A percentile compares a stretch with the other conserved stretches of the same genome.
phyloP scores from a whole-genome alignment of 2,329 filamentous ascomycete species.

The Furcasterigmium sp. region DNA sequence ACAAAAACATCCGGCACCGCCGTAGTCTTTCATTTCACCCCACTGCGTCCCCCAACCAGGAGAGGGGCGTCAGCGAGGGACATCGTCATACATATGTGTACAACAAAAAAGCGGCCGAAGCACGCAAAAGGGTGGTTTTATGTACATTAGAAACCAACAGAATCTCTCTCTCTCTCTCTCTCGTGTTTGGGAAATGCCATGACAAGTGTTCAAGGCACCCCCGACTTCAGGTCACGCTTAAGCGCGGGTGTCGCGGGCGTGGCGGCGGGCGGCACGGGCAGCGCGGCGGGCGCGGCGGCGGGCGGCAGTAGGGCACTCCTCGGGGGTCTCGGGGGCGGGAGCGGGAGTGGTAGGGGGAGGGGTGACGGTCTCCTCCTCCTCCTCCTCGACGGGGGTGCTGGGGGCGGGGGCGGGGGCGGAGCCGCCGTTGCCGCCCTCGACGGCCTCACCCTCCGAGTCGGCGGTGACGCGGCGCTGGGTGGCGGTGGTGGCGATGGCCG shows the following conservation, averaged over 20 bases:
- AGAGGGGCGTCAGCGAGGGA: not conserved
- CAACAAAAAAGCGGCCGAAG: conserved; percentile 1
- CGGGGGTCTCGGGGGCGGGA: not conserved
- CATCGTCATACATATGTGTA: not conserved
- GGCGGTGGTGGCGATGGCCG: conserved; percentile 3
- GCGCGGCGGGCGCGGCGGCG: conserved; percentile 11
- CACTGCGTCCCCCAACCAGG: conserved; percentile 1
- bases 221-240: not conserved
- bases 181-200: too few species aligned
- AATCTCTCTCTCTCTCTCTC: too few species aligned
- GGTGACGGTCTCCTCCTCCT: conserved; percentile 8
- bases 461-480: conserved; percentile 3
- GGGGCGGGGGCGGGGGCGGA: conserved; percentile 15
- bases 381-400: conserved; percentile 9
- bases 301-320: conserved; percentile 2
- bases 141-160: conserved; percentile 2
- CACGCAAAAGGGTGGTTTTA: not conserved
- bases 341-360: conserved; percentile 13
- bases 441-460: not conserved
- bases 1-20: conserved; percentile 4
- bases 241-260: conserved; percentile 7
- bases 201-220: not conserved
- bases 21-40: conserved; percentile 1
- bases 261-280: conserved; percentile 11
- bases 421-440: not conserved